Conservation (phyloP, 169 alveolate species). For the Plasmodium knowlesi region DNA sequence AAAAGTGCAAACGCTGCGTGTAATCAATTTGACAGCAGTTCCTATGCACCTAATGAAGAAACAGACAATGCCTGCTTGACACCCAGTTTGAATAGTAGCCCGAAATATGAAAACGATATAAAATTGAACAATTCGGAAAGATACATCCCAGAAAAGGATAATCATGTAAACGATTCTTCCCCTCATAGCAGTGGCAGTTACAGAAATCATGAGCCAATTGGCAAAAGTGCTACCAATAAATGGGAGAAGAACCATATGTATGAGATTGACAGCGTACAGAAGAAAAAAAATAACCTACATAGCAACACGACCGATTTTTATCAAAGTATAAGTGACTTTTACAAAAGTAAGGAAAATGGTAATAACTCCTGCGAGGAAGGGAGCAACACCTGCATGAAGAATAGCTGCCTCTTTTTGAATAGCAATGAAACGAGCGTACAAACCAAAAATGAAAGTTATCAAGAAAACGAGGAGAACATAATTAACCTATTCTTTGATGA, state of each 20-base stretch:
- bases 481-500: constrained; percentile 66
- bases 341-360: constrained; percentile 46
- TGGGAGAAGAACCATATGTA: not conserved
- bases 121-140: not conserved
- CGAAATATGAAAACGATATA: not conserved
- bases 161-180: not conserved
- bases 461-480: constrained; percentile 22
- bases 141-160: not conserved
- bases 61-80: not conserved
- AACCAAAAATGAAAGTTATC: constrained; percentile 5
- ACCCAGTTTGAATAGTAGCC: constrained; percentile 10
- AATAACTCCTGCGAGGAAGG: not conserved
- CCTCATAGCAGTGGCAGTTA: not conserved
- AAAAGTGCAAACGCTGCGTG: not conserved
- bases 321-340: constrained; percentile 64
- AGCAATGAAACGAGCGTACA: constrained; percentile 59
- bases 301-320: constrained; percentile 71
- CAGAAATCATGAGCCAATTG: constrained; percentile 2
- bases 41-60: constrained; percentile 8
- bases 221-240: not conserved
- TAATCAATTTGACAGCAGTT: not conserved
- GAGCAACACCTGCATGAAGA: not conserved
- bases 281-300: constrained; percentile 30
- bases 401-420: constrained; percentile 1
- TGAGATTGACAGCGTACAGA: constrained; percentile 17